Conservation (phyloP, 2,329 filamentous ascomycete genomes). For the Didymella pinodella region DNA sequence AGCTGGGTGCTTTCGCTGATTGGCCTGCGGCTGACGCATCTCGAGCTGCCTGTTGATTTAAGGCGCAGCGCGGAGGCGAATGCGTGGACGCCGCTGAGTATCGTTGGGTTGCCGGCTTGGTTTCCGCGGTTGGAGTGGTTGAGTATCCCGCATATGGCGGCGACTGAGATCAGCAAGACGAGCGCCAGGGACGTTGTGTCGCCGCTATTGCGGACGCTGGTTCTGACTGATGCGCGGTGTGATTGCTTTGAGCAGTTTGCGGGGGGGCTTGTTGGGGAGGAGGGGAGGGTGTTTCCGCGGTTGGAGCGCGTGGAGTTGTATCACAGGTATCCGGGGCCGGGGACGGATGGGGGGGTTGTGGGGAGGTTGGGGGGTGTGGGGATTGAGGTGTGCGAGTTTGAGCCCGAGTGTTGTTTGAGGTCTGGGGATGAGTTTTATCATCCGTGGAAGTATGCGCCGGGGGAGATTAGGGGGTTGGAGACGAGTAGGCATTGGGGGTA, state of each 20-base stretch:
- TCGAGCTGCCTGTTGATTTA: conserved; percentile 6
- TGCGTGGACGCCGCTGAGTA: not conserved
- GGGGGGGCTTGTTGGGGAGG: not conserved
- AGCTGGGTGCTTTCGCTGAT: not conserved
- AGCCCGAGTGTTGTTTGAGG: not conserved
- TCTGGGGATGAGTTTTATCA: not conserved
- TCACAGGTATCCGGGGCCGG: not conserved
- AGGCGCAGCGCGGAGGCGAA: not conserved
- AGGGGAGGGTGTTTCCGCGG: not conserved
- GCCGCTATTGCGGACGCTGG: not conserved
- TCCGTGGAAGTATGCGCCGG: not conserved
- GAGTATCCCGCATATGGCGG: conserved; percentile 1
- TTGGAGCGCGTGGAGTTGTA: not conserved
- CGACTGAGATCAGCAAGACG: not conserved
- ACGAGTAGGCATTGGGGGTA: not conserved
- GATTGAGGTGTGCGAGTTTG: not conserved
- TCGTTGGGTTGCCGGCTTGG: not conserved
- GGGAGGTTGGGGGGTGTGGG: not conserved
- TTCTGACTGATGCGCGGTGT: conserved; percentile 5
- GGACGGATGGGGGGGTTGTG: not conserved
- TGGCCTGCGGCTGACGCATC: not conserved
- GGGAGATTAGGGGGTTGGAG: not conserved
- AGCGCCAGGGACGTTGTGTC: not conserved
- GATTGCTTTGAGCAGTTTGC: not conserved
- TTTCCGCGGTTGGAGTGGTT: conserved; percentile 2